phyloP scores from a whole-genome alignment of 495 filamentous ascomycete species.

The Letharia columbiana region DNA sequence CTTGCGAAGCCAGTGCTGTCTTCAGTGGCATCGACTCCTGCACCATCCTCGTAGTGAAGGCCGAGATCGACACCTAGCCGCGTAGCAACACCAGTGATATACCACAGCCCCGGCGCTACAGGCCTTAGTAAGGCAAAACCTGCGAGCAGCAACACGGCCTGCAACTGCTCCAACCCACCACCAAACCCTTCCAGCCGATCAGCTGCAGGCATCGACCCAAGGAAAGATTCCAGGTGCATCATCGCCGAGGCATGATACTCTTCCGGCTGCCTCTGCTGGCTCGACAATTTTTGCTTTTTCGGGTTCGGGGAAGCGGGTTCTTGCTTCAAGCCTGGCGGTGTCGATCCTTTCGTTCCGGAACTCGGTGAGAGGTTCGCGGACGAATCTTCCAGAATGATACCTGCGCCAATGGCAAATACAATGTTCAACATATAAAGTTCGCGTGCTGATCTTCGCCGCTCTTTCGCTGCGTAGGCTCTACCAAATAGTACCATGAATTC shows the following conservation, averaged over 20 bases:
- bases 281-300: constrained; percentile 46
- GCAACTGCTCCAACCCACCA: constrained; percentile 80
- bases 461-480: constrained; percentile 60
- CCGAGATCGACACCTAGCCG: constrained; percentile 86
- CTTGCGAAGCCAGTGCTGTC: constrained; percentile 12
- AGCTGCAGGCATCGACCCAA: constrained; percentile 53
- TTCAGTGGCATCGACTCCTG: constrained; percentile 47
- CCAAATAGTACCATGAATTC: constrained; percentile 84
- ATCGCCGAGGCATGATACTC: constrained; percentile 95
- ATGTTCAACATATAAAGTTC: constrained; percentile 92
- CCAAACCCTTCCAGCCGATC: constrained; percentile 55
- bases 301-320: constrained; percentile 35
- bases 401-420: constrained; percentile 93
- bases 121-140: constrained; percentile 86
- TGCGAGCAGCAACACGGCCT: constrained; percentile 81
- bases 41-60: constrained; percentile 84
- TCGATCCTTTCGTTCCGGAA: constrained; percentile 30
- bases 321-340: constrained; percentile 32
- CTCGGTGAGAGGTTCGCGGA: constrained; percentile 34
- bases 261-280: constrained; percentile 74
- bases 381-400: constrained; percentile 74
- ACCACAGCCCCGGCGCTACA: constrained; percentile 91
- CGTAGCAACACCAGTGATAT: constrained; percentile 89
- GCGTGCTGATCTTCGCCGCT: constrained; percentile 62
- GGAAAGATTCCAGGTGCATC: constrained; percentile 78